Base-by-base conservation (phyloP, 495 filamentous ascomycete genomes). In the Polyplosphaeria fusca region DNA sequence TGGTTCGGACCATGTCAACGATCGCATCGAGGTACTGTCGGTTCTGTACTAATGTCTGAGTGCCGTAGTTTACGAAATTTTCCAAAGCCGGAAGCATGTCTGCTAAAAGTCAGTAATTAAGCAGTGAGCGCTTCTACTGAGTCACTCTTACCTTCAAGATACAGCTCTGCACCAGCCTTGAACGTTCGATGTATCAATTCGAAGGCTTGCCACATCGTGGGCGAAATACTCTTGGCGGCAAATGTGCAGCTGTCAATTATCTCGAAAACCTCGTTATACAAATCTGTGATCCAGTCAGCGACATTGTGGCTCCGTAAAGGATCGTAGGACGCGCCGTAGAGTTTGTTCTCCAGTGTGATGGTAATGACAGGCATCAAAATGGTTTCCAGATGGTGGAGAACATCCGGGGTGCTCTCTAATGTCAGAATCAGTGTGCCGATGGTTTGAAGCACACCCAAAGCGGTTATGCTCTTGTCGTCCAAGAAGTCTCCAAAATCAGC, bases 191-290 rank as follows among this genome's bases (percentile, higher is more conserved):
- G 94, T 55, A 98, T 93, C 25, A 97, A 83, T 71, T 91, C 90
- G 64, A 98, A 98, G 2, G 94, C 91, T 67, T 90, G 83, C 93
- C 93, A 98, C 93, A 98, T 98, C 27, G 86, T 95, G 20, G 87
- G 84, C 3, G 93, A 95, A 56, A 98, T 96, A 30, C 81, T 79
- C 75, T 97, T 98, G 30, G 93, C 91, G 14, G 93, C 86, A 68
- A 97, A 98, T n/a, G 94, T 98, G 74, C 94, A 98, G 77, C 89
- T 95, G 70, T 98, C 93, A 64, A 98, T 94, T 64, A 98, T 98
- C 72, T 98, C 93, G 66, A 98, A 98, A 12, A 96, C 82, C 66
- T 98, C 93, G 67, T 96, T 97, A 71, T 95, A 97, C 1, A 98
- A 75, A 73, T 98, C 87, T 83, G 30, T 16, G 25, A 57, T 38